Conservation (phyloP, 2,329 filamentous ascomycete species). For the Colletotrichum orchidophilum region DNA sequence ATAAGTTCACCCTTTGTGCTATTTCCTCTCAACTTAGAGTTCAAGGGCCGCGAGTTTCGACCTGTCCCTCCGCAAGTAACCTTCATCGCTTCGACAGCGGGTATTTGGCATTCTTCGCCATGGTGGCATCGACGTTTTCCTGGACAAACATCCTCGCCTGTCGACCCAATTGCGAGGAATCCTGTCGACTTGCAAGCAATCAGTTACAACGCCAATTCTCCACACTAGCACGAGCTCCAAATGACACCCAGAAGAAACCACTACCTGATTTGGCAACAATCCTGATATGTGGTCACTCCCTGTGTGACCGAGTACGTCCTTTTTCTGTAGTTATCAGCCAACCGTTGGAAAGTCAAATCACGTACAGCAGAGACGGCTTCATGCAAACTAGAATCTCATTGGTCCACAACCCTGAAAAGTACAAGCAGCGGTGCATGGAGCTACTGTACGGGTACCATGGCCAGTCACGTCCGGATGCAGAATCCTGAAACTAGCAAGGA, state of each 20-base stretch:
- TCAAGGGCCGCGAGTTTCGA: slow-evolving; percentile 8
- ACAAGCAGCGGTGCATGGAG: slow-evolving; percentile 9
- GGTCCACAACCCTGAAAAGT: neutral
- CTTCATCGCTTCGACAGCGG: neutral
- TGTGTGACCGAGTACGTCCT: neutral
- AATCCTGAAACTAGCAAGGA: slow-evolving; percentile 31
- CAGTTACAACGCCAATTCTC: neutral
- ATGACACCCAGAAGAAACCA: neutral
- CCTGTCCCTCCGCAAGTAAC: neutral
- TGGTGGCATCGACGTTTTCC: neutral
- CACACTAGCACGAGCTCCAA: neutral
- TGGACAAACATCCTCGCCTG: too few relatives aligned
- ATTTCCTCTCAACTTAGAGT: slow-evolving; percentile 25
- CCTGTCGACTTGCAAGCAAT: neutral
- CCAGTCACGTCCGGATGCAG: slow-evolving; percentile 31
- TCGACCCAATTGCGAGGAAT: neutral
- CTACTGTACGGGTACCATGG: slow-evolving; percentile 23
- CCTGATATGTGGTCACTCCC: neutral
- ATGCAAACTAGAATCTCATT: slow-evolving; percentile 6
- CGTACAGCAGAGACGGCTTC: neutral
- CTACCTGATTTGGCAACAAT: neutral
- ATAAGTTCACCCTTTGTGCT: slow-evolving; percentile 24
- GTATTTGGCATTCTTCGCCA: neutral
- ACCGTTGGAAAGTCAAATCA: neutral
- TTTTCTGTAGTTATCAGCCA: neutral